Evolutionary conservation across 768 basidiomycete genomes (phyloP).

Genomic region (Tubosaeta brunneosetosa): DNA sequence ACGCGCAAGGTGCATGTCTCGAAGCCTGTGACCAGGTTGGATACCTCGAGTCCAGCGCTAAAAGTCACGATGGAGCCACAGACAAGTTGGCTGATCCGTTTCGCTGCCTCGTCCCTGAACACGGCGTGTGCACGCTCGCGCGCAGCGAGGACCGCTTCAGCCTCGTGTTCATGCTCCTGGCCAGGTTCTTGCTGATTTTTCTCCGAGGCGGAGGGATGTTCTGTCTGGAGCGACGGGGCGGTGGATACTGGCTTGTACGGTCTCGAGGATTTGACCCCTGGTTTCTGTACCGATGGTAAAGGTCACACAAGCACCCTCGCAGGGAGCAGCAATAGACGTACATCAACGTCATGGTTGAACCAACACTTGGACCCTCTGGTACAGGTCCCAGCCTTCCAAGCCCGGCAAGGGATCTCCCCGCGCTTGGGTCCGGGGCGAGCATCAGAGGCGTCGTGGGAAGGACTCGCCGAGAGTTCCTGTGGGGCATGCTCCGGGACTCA

Average conservation of each 20-base stretch:
- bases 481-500: background rate
- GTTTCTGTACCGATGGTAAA: conserved; percentile 8
- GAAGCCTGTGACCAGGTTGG: conserved; percentile 44
- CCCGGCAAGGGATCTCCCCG: conserved; percentile 19
- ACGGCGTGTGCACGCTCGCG: conserved; percentile 10
- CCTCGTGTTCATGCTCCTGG: conserved; percentile 7
- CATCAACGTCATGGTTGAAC: conserved; percentile 32
- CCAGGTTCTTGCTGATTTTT: background rate
- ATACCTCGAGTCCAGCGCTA: conserved; percentile 45
- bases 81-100: conserved; percentile 40
- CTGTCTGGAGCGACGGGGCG: background rate
- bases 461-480: background rate
- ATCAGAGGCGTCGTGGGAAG: conserved; percentile 9
- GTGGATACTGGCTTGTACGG: background rate
- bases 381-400: conserved; percentile 39
- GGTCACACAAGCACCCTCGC: background rate
- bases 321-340: conserved; percentile 13
- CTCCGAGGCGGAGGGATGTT: background rate
- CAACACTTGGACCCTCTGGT: conserved; percentile 33
- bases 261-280: background rate
- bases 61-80: conserved; percentile 47
- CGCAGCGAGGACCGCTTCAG: conserved; percentile 10
- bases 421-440: conserved; percentile 20
- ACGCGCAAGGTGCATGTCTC: conserved; percentile 48
- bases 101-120: conserved; percentile 37